Conservation (phyloP, 345 rosid genomes). For the Eucalyptus viminalis region DNA sequence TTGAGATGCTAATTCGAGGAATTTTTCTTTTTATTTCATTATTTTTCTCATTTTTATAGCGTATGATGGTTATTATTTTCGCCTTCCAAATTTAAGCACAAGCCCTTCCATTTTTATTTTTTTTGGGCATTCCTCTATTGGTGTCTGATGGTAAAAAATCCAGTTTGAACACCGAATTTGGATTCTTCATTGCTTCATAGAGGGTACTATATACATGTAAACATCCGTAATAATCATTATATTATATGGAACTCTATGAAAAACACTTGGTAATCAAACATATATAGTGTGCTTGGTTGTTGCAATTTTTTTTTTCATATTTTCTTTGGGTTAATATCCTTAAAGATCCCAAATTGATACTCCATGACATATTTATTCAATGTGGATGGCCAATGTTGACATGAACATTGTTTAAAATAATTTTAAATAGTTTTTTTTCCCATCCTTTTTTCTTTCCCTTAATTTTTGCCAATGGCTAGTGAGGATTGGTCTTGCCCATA, state of each 20-base stretch:
- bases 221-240: not conserved
- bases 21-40: not conserved
- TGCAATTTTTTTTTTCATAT: too few species aligned
- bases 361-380: not conserved
- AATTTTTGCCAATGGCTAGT: accelerated
- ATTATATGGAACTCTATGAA: not conserved
- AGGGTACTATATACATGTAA: not conserved
- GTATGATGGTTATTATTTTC: not conserved
- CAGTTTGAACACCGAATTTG: not conserved
- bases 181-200: not conserved
- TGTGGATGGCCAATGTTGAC: accelerated
- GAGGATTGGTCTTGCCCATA: not conserved
- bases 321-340: accelerated
- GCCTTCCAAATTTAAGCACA: not conserved
- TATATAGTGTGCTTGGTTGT: not conserved
- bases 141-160: not conserved
- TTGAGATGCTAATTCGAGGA: not conserved
- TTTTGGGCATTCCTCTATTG: not conserved
- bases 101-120: not conserved
- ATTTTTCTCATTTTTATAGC: not conserved
- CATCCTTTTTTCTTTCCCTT: too few species aligned
- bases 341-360: not conserved
- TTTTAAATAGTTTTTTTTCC: too few species aligned
- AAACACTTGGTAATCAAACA: not conserved
- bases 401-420: accelerated